A percentile compares a stretch with the other conserved stretches of the same genome.
phyloP scores from a whole-genome alignment of 2,329 filamentous ascomycete species.

The Trichophyton benhamiae region DNA sequence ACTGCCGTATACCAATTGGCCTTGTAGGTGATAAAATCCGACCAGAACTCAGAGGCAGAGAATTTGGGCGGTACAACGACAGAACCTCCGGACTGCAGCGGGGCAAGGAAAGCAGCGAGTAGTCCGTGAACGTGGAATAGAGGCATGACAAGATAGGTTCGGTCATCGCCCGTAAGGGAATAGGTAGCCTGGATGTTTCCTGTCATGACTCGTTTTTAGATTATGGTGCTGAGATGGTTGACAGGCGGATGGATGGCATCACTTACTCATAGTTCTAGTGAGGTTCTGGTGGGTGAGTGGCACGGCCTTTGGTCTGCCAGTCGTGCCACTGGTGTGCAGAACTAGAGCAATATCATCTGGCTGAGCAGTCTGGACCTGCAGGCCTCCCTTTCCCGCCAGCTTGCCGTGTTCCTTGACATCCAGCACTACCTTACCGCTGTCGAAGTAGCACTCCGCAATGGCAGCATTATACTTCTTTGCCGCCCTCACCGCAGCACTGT shows the following conservation, averaged over 20 bases:
- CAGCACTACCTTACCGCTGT: constrained; percentile 56
- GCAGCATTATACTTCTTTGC: constrained; percentile 68
- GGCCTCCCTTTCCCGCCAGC: constrained; percentile 41
- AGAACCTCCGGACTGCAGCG: constrained; percentile 62
- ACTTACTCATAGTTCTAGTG: constrained; percentile 62
- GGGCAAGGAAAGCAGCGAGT: constrained; percentile 67
- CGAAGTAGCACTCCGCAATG: constrained; percentile 79
- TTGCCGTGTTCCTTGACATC: constrained; percentile 68
- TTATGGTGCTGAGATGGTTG: background rate
- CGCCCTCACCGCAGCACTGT: constrained; percentile 61
- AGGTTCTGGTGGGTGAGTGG: constrained; percentile 72
- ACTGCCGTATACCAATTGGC: constrained; percentile 91
- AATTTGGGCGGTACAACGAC: constrained; percentile 69
- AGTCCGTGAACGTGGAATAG: constrained; percentile 87
- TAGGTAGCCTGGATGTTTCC: constrained; percentile 71
- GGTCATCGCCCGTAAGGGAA: constrained; percentile 54
- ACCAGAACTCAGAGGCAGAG: constrained; percentile 74
- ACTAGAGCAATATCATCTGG: constrained; percentile 73
- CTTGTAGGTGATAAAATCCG: constrained; percentile 57
- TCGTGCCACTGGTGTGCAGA: constrained; percentile 74
- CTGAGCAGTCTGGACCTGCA: constrained; percentile 43
- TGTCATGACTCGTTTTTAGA: constrained; percentile 18
- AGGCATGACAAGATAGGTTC: constrained; percentile 80
- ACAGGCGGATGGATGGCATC: background rate
- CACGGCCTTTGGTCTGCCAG: constrained; percentile 72